Conservation (phyloP, 2,329 filamentous ascomycete genomes). For the Phialophora macrospora region DNA sequence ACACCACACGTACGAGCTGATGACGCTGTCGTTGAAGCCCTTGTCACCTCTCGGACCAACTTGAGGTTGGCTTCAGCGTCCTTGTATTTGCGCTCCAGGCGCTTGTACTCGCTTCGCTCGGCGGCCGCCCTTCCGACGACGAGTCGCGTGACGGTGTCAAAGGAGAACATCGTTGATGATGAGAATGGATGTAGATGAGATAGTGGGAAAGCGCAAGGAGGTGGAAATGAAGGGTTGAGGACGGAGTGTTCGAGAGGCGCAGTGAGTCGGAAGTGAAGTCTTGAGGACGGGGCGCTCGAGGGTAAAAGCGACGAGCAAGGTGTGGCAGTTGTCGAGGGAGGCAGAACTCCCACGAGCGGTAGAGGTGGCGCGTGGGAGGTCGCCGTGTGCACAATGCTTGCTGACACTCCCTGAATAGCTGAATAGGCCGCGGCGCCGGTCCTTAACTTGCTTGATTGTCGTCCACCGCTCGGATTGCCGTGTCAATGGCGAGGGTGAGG, state of each 20-base stretch:
- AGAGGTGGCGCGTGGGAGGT: not conserved
- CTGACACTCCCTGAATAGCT: not conserved
- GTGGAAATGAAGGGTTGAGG: not conserved
- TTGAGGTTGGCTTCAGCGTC: conserved; percentile 26
- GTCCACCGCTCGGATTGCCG: conserved; percentile 38
- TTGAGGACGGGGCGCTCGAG: conserved; percentile 1
- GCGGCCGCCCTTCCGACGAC: conserved; percentile 14
- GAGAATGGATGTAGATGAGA: not conserved
- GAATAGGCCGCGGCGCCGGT: not conserved
- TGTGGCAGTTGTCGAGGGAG: conserved; percentile 1
- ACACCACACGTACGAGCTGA: conserved; percentile 22
- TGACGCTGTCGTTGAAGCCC: conserved; percentile 16
- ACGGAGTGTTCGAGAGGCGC: conserved; percentile 3
- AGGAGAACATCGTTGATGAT: not conserved
- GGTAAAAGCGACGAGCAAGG: not conserved
- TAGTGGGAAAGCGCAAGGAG: not conserved
- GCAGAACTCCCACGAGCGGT: not conserved
- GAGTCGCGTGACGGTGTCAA: conserved; percentile 2
- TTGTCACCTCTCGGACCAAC: conserved; percentile 27
- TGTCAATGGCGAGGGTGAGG: conserved; percentile 35
- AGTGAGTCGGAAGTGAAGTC: not conserved
- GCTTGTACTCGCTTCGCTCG: conserved; percentile 24
- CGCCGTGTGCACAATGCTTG: not conserved
- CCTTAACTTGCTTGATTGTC: conserved; percentile 34
- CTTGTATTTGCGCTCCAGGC: conserved; percentile 31